phyloP scores from a whole-genome alignment of 257 asterid genomes.

The Ballota nigra region DNA sequence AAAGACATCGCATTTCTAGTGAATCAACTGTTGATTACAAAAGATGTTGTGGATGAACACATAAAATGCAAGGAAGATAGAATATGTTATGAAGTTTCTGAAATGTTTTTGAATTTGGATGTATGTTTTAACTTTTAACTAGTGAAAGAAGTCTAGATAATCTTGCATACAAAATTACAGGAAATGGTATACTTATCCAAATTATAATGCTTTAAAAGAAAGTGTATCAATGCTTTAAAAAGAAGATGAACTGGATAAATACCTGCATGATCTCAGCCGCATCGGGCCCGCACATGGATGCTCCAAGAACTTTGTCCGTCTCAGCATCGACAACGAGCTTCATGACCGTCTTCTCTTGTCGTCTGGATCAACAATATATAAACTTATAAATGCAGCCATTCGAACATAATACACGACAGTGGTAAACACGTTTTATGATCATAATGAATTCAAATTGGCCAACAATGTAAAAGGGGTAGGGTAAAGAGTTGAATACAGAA shows the following conservation, averaged over 20 bases:
- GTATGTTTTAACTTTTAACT: neutral
- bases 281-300: conserved; percentile 98
- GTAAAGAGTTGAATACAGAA: neutral
- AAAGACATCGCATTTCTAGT: neutral
- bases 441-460: neutral
- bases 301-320: conserved; percentile 91
- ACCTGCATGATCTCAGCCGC: conserved; percentile 99
- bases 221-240: neutral
- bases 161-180: neutral
- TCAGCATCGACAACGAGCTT: conserved; percentile 84
- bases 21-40: neutral
- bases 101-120: neutral
- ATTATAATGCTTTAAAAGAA: too few species aligned
- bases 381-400: neutral
- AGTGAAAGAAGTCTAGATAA: neutral
- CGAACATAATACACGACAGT: neutral
- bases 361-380: conserved; percentile 39
- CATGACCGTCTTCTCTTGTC: conserved; percentile 88
- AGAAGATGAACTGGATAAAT: neutral
- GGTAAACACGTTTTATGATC: neutral
- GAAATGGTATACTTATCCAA: neutral
- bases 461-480: neutral
- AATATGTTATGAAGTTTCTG: neutral
- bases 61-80: too few species aligned
- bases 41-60: neutral